phyloP scores from a whole-genome alignment of 2,329 filamentous ascomycete species.

The Aspergillus fijiensis region DNA sequence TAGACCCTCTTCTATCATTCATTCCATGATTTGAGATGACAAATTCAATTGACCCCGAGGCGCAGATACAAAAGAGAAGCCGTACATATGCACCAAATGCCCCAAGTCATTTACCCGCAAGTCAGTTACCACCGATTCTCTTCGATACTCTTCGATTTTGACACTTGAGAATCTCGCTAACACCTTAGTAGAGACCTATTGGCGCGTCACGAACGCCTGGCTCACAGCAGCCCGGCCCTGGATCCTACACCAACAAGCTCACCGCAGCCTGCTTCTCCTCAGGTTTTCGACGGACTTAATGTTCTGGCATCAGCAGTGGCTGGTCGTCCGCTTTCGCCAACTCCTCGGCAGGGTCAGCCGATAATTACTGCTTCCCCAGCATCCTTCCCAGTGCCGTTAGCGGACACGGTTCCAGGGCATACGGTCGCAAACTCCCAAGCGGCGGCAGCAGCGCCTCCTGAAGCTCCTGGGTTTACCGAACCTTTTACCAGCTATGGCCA shows the following conservation, averaged over 20 bases:
- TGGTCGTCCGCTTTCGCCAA: constrained; percentile 18
- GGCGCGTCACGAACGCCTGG: constrained; percentile 33
- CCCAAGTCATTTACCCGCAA: constrained; percentile 38
- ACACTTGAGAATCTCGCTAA: background rate
- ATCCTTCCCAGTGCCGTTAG: constrained; percentile 5
- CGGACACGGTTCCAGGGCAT: background rate
- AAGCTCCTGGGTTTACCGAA: constrained; percentile 22
- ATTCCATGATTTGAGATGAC: background rate
- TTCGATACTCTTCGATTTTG: background rate
- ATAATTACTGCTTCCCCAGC: constrained; percentile 14
- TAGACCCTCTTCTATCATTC: constrained; percentile 2
- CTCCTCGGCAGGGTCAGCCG: background rate
- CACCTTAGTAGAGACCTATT: constrained; percentile 28
- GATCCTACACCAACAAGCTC: constrained; percentile 13
- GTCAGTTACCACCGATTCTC: constrained; percentile 14
- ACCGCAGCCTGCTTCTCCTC: constrained; percentile 20
- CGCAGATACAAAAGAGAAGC: constrained; percentile 38
- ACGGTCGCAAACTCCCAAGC: background rate
- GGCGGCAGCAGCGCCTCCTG: constrained; percentile 14
- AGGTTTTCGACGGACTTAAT: constrained; percentile 27
- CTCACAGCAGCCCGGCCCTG: constrained; percentile 23
- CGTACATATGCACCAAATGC: constrained; percentile 31
- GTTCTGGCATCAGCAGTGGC: constrained; percentile 31
- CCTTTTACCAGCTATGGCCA: constrained; percentile 26
- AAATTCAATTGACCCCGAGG: constrained; percentile 10